Percentiles rank a stretch among this genome's conserved stretches.
phyloP scores from a whole-genome alignment of 306 rosid genomes.

The Gastrolobium bilobum region DNA sequence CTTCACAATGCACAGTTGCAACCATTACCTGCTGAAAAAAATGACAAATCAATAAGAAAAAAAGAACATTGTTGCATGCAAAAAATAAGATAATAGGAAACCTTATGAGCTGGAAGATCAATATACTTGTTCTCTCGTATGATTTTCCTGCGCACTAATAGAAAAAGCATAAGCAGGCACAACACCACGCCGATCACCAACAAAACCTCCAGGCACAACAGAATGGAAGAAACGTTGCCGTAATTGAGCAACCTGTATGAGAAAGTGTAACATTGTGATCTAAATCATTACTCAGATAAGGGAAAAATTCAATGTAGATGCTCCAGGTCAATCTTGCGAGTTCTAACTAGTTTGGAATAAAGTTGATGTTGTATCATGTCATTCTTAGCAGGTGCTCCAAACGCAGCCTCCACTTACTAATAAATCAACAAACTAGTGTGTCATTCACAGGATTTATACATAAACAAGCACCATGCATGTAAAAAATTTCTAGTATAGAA shows the following conservation, averaged over 20 bases:
- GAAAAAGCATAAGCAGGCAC: conserved; percentile 95
- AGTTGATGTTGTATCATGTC: neutral
- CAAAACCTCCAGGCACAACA: conserved; percentile 91
- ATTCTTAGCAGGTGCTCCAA: conserved; percentile 28
- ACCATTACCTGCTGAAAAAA: conserved; percentile 82
- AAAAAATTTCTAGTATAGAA: conserved; percentile 9
- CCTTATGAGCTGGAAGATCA: conserved; percentile 99
- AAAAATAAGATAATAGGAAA: conserved; percentile 47
- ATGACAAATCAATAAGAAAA: conserved; percentile 29
- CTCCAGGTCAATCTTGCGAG: neutral
- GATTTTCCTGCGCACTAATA: conserved; percentile 93
- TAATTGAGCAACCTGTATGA: no score
- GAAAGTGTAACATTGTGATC: no score
- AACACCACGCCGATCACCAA: conserved; percentile 92
- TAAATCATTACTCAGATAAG: no score
- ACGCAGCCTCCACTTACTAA: conserved; percentile 1
- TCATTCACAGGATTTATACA: conserved; percentile 12
- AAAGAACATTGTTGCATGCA: conserved; percentile 21
- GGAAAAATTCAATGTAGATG: no score
- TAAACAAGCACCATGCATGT: neutral
- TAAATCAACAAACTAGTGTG: neutral
- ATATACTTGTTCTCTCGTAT: conserved; percentile 93
- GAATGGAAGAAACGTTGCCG: no score
- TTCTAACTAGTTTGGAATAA: no score
- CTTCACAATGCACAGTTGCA: conserved; percentile 98